Percentiles rank a stretch among this genome's conserved stretches.
Evolutionary conservation across 148 eudicot genomes (phyloP).

Genomic region (Euryodendron excelsum): DNA sequence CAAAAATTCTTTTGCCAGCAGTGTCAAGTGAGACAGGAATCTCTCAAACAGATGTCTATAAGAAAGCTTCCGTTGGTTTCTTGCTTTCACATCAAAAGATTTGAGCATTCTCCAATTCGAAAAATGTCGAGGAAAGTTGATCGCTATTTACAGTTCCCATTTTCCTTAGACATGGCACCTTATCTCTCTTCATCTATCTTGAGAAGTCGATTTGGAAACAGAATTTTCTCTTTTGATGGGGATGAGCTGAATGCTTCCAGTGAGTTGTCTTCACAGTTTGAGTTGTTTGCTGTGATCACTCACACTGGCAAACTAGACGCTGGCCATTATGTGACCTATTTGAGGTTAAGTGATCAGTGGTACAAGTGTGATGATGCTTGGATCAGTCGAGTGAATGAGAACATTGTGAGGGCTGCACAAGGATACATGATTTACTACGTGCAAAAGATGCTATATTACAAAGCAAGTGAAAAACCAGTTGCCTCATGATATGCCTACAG

Average conservation of each 20-base stretch:
- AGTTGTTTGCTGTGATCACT: conserved; percentile 75
- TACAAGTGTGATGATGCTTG: conserved; percentile 89
- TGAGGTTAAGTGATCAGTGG: conserved; percentile 75
- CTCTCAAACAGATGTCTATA: conserved; percentile 82
- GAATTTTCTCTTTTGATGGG: conserved; percentile 51
- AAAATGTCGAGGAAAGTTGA: conserved; percentile 70
- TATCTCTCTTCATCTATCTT: conserved; percentile 73
- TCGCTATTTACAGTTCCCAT: conserved; percentile 73
- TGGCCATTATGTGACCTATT: conserved; percentile 73
- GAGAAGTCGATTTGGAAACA: conserved; percentile 63
- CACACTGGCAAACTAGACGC: conserved; percentile 67
- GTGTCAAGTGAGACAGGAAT: conserved; percentile 71
- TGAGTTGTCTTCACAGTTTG: conserved; percentile 65
- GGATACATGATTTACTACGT: conserved; percentile 86
- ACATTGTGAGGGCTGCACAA: conserved; percentile 68
- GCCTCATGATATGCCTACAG: conserved; percentile 22
- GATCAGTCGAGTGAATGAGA: conserved; percentile 66
- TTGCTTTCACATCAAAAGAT: conserved; percentile 80
- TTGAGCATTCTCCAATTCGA: conserved; percentile 56
- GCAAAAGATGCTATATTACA: conserved; percentile 73
- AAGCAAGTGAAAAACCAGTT: conserved; percentile 45
- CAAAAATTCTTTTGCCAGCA: conserved; percentile 80
- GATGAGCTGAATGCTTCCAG: conserved; percentile 42
- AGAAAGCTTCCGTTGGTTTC: conserved; percentile 75
- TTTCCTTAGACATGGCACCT: conserved; percentile 75